These are phyloP conservation scores for Rhytidiadelphus loreus DNA, from an alignment of 225 moss, liverwort and hornwort species.

Conservation along the genomic window DNA sequence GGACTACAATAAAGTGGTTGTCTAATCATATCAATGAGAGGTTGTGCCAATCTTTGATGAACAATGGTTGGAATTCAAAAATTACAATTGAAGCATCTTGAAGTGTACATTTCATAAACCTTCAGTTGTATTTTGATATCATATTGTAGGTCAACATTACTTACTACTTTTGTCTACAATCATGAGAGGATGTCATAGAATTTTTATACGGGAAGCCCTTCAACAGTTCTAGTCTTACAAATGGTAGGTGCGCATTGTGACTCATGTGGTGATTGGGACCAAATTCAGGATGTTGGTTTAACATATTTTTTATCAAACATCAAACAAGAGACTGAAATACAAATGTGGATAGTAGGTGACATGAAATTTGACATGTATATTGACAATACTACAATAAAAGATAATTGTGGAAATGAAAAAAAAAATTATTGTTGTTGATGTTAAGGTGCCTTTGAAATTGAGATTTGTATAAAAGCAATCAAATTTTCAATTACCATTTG, in stretches of 20 bases:
- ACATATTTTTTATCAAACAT: fast-evolving
- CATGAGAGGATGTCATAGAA: fast-evolving
- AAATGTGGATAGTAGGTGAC: not conserved
- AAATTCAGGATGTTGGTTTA: not conserved
- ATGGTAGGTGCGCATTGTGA: not conserved
- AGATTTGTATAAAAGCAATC: not conserved
- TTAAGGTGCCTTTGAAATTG: not conserved
- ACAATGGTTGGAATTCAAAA: not conserved
- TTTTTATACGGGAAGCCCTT: not conserved
- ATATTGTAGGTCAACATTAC: not conserved
- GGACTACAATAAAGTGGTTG: not conserved
- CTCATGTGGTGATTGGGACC: not conserved
- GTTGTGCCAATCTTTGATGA: not conserved
- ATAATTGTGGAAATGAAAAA: not conserved
- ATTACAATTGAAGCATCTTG: no score
- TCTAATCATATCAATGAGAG: not conserved
- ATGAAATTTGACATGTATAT: not conserved
- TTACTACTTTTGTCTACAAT: not conserved
- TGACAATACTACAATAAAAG: not conserved
- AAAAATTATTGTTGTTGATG: not conserved
- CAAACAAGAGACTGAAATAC: not conserved
- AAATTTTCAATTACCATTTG: no score
- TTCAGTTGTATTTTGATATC: not conserved
- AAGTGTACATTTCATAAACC: not conserved
- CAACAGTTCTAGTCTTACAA: not conserved